A percentile compares a stretch with the other conserved stretches of the same genome.
phyloP scores from a whole-genome alignment of 116 monocot genomes.

The Dioscorea cayenensis region DNA sequence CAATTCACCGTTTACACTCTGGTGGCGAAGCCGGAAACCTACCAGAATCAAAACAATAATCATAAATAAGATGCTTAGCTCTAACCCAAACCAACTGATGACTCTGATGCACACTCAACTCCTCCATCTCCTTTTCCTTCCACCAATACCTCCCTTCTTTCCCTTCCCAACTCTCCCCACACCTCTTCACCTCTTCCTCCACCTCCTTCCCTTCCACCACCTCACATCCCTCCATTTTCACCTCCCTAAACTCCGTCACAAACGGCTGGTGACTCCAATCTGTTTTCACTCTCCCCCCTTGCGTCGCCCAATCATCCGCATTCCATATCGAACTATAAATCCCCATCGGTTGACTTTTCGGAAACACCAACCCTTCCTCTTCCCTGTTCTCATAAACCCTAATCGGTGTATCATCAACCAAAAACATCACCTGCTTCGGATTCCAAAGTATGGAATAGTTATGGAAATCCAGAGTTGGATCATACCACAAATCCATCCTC shows the following conservation, averaged over 20 bases:
- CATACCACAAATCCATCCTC: conserved; percentile 35
- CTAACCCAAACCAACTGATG: conserved; percentile 36
- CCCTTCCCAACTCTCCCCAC: conserved; percentile 26
- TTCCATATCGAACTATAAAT: conserved; percentile 92
- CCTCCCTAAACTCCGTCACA: conserved; percentile 43
- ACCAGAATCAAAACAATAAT: conserved; percentile 27
- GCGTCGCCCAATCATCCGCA: conserved; percentile 98
- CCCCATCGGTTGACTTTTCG: conserved; percentile 66
- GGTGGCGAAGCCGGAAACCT: conserved; percentile 21
- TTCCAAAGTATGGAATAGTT: conserved; percentile 33
- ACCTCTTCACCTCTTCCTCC: neutral
- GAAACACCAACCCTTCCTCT: conserved; percentile 30
- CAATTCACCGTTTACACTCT: conserved; percentile 20
- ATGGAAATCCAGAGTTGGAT: conserved; percentile 42
- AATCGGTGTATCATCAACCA: conserved; percentile 36
- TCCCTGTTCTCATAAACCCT: conserved; percentile 29
- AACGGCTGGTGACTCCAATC: conserved; percentile 91
- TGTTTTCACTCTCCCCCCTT: conserved; percentile 83
- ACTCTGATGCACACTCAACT: conserved; percentile 36
- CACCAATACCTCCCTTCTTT: conserved; percentile 8
- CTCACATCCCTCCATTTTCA: conserved; percentile 48
- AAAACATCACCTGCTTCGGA: conserved; percentile 15
- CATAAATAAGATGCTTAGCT: conserved; percentile 33
- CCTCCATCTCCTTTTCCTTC: conserved; percentile 19
- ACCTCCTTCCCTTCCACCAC: conserved; percentile 31